phyloP scores from a whole-genome alignment of 192 early-diverging fungal genomes.

The Entomortierella beljakovae region DNA sequence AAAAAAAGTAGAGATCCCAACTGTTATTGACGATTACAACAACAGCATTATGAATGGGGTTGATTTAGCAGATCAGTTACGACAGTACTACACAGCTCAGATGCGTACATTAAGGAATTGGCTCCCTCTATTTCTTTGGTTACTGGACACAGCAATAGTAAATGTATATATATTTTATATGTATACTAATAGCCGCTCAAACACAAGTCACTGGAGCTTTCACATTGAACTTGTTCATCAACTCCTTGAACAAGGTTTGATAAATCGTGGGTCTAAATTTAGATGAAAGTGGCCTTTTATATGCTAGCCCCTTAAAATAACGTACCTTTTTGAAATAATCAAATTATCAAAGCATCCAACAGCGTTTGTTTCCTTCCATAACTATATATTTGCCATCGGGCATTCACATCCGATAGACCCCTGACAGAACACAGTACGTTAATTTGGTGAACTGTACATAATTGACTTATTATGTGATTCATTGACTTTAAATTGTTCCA shows the following conservation, averaged over 20 bases:
- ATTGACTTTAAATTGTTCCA: constrained; percentile 1
- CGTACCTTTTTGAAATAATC: no score
- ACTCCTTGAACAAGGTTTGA: no score
- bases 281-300: no score
- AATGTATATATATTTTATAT: constrained; percentile 13
- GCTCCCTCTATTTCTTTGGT: constrained; percentile 26
- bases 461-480: background rate
- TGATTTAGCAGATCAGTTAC: constrained; percentile 33
- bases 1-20: constrained; percentile 24
- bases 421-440: background rate
- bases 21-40: constrained; percentile 36
- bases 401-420: no score
- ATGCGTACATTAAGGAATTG: constrained; percentile 9
- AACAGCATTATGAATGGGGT: constrained; percentile 17
- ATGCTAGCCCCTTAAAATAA: no score
- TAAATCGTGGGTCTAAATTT: no score
- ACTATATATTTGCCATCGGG: no score
- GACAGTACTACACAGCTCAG: constrained; percentile 20
- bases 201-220: no score
- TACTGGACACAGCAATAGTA: constrained; percentile 17
- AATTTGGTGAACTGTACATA: background rate
- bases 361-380: no score
- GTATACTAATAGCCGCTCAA: no score
- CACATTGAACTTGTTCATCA: no score
- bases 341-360: no score